phyloP scores from a whole-genome alignment of 1,284 basidiomycete genomes.

The Leccinum pachyderme region DNA sequence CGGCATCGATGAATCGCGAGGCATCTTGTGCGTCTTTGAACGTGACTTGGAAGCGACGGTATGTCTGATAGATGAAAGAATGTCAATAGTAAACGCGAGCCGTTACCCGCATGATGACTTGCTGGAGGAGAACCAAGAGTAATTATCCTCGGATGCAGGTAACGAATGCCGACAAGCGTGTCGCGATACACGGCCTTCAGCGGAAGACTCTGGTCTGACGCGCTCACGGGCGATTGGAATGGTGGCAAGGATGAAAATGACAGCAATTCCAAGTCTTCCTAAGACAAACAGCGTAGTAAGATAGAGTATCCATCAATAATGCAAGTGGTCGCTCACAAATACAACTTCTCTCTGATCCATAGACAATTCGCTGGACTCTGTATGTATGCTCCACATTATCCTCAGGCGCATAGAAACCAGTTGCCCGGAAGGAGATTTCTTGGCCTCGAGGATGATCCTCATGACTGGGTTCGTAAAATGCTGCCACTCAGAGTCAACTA shows the following conservation, averaged over 20 bases:
- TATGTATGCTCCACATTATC: slow-evolving; percentile 59
- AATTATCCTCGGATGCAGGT: slow-evolving; percentile 49
- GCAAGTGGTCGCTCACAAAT: slow-evolving; percentile 51
- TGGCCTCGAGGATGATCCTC: slow-evolving; percentile 59
- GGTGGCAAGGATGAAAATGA: slow-evolving; percentile 51
- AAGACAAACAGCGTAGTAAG: slow-evolving; percentile 6
- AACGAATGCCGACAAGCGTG: slow-evolving; percentile 67
- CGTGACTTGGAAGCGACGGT: slow-evolving; percentile 72
- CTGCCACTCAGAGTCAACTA: slow-evolving; percentile 59
- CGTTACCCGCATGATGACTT: slow-evolving; percentile 17
- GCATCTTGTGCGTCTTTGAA: slow-evolving; percentile 51
- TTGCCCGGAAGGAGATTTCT: slow-evolving; percentile 44
- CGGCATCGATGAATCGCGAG: slow-evolving; percentile 55
- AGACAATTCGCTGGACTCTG: slow-evolving; percentile 35
- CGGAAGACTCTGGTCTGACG: slow-evolving; percentile 51
- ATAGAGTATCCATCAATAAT: slow-evolving; percentile 2
- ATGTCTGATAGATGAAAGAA: slow-evolving; percentile 42
- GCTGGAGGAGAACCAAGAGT: slow-evolving; percentile 42
- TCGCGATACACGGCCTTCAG: slow-evolving; percentile 76
- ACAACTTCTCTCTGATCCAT: slow-evolving; percentile 52
- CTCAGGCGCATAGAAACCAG: slow-evolving; percentile 61
- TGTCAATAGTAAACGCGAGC: slow-evolving; percentile 6
- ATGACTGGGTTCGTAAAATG: slow-evolving; percentile 72
- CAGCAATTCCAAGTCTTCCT: slow-evolving; percentile 75
- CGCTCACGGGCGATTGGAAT: slow-evolving; percentile 27